Evolutionary conservation across 2,329 filamentous ascomycete species (phyloP).

Genomic region (Aaosphaeria arxii): DNA sequence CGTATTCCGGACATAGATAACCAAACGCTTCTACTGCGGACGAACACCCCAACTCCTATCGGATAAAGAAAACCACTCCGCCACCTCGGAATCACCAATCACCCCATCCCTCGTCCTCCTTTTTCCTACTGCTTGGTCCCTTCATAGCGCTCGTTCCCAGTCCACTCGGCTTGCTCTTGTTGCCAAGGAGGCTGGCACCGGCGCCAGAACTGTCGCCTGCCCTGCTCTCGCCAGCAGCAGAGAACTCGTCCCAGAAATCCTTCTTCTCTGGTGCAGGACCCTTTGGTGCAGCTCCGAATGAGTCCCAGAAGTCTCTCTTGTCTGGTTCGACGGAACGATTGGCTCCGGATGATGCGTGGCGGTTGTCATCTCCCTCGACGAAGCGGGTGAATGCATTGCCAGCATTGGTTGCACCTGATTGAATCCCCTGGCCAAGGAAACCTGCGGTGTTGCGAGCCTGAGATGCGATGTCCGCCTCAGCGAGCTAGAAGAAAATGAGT

Average conservation of each 20-base stretch:
- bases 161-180: constrained; percentile 41
- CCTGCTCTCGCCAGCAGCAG: constrained; percentile 56
- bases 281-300: constrained; percentile 68
- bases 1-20: too few species aligned
- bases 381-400: constrained; percentile 81
- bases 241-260: constrained; percentile 92
- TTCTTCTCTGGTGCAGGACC: constrained; percentile 58
- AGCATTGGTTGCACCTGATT: constrained; percentile 66
- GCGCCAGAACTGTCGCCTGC: constrained; percentile 43
- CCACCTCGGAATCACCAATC: constrained; percentile 42
- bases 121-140: constrained; percentile 43
- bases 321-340: constrained; percentile 49
- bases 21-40: too few species aligned
- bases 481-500: constrained; percentile 55
- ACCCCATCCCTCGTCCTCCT: constrained; percentile 57
- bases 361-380: constrained; percentile 65
- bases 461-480: constrained; percentile 58
- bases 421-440: constrained; percentile 60
- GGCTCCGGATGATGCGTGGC: constrained; percentile 19
- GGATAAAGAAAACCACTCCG: too few species aligned
- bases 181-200: constrained; percentile 24
- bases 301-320: constrained; percentile 88
- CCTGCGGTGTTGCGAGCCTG: constrained; percentile 60
- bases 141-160: constrained; percentile 66
- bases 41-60: too few species aligned